These are phyloP conservation scores for Acanthamoeba healyi DNA, from an alignment of 208 protist genomes.

Conservation along the genomic window DNA sequence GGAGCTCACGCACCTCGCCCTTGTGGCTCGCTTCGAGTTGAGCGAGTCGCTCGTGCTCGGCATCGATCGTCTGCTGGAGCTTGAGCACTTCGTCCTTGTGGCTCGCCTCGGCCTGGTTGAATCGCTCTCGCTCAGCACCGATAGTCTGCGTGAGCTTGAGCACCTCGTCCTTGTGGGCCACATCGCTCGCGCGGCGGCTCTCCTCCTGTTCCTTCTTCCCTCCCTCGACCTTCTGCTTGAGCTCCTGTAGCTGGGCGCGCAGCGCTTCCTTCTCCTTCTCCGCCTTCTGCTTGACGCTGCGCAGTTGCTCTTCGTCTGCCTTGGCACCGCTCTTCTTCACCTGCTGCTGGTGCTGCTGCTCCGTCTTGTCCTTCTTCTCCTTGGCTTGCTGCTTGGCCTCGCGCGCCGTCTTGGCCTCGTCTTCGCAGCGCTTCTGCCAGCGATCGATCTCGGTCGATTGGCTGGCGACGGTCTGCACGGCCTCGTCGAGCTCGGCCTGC, in stretches of 20 bases:
- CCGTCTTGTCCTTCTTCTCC: background rate
- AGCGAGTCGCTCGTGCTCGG: background rate
- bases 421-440: background rate
- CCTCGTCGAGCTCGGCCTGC: background rate
- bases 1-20: no score
- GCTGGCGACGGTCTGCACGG: no score
- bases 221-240: background rate
- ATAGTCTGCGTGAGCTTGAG: background rate
- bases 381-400: background rate
- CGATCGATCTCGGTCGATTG: no score
- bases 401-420: background rate
- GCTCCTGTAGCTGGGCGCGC: background rate
- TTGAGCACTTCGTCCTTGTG: background rate
- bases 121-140: background rate
- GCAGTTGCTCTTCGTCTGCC: constrained; percentile 22
- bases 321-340: background rate
- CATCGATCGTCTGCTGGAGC: background rate
- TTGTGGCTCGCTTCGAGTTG: no score
- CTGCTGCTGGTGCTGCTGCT: background rate
- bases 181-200: background rate
- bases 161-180: background rate
- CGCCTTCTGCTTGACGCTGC: background rate
- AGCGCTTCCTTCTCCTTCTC: constrained; percentile 18
- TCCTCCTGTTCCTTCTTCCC: background rate
- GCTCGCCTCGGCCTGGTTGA: background rate